These are phyloP conservation scores for Dillenia turbinata DNA, from an alignment of 164 flowering plant species.

Conservation along the genomic window DNA sequence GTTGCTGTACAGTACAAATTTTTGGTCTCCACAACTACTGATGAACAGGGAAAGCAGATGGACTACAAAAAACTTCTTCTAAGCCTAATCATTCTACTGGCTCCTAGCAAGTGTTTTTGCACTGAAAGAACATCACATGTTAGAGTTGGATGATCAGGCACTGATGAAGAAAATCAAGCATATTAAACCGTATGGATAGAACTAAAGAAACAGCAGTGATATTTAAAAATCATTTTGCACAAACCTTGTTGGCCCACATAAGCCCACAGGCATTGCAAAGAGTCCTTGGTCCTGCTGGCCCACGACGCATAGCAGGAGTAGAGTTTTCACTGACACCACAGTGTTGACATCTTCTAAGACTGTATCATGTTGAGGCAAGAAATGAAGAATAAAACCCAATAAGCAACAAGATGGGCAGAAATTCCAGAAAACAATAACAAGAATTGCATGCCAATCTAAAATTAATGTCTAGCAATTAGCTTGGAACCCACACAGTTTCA, in stretches of 20 bases:
- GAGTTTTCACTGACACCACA: slow-evolving; percentile 62
- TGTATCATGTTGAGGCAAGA: slow-evolving; percentile 4
- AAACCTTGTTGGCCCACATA: slow-evolving; percentile 86
- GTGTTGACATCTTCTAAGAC: slow-evolving; percentile 47
- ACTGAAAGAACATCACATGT: too few relatives aligned
- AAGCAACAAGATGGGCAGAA: not conserved
- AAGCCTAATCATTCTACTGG: too few relatives aligned
- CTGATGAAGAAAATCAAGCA: too few relatives aligned
- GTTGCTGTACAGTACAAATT: too few relatives aligned
- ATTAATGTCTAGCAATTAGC: not conserved
- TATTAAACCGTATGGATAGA: not conserved
- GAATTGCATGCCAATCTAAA: not conserved
- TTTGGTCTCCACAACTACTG: too few relatives aligned
- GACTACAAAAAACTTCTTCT: too few relatives aligned
- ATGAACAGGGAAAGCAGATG: too few relatives aligned
- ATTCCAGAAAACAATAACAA: not conserved
- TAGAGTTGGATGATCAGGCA: too few relatives aligned
- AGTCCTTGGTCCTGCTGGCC: slow-evolving; percentile 78
- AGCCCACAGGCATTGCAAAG: slow-evolving; percentile 84
- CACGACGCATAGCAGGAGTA: slow-evolving; percentile 84
- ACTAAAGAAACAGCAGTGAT: not conserved
- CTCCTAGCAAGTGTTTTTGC: too few relatives aligned
- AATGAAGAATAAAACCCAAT: not conserved
- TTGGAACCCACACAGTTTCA: slow-evolving; percentile 45
- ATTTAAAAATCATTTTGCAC: not conserved